Percentiles rank a stretch among this genome's conserved stretches.
phyloP scores from a whole-genome alignment of 2,329 filamentous ascomycete species.

The Aspergillus bombycis region DNA sequence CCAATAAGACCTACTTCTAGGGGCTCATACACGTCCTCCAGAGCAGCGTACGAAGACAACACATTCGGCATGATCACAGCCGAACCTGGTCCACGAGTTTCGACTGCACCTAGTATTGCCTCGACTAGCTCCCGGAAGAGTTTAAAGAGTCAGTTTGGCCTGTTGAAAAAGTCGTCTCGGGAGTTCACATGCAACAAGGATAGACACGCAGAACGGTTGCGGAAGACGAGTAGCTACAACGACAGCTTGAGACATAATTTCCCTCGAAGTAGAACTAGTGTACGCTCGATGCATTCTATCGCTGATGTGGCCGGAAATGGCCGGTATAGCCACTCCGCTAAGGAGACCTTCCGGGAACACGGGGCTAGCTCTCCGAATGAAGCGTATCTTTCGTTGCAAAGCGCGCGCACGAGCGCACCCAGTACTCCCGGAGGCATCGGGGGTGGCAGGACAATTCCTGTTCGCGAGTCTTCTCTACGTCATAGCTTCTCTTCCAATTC shows the following conservation, averaged over 20 bases:
- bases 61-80: slow-evolving; percentile 45
- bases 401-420: slow-evolving; percentile 27
- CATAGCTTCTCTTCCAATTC: slow-evolving; percentile 56
- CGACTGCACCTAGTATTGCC: slow-evolving; percentile 42
- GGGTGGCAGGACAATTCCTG: slow-evolving; percentile 62
- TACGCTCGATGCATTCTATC: slow-evolving; percentile 47
- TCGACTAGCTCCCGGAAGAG: slow-evolving; percentile 46
- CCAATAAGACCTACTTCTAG: slow-evolving; percentile 38
- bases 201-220: slow-evolving; percentile 33
- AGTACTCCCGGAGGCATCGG: slow-evolving; percentile 42
- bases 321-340: slow-evolving; percentile 23
- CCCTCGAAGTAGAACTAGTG: slow-evolving; percentile 41
- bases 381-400: slow-evolving; percentile 42
- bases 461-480: slow-evolving; percentile 68
- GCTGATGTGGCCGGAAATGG: slow-evolving; percentile 46
- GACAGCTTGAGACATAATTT: slow-evolving; percentile 37
- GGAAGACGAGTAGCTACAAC: slow-evolving; percentile 38
- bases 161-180: slow-evolving; percentile 41
- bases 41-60: slow-evolving; percentile 36
- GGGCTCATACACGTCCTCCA: slow-evolving; percentile 42
- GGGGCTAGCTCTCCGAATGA: slow-evolving; percentile 25
- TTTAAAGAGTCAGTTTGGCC: slow-evolving; percentile 37
- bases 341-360: slow-evolving; percentile 24
- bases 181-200: slow-evolving; percentile 44
- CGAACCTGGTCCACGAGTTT: slow-evolving; percentile 43